These are phyloP conservation scores for Microsporum ferrugineum DNA, from an alignment of 2,329 filamentous ascomycete species.

Conservation along the genomic window DNA sequence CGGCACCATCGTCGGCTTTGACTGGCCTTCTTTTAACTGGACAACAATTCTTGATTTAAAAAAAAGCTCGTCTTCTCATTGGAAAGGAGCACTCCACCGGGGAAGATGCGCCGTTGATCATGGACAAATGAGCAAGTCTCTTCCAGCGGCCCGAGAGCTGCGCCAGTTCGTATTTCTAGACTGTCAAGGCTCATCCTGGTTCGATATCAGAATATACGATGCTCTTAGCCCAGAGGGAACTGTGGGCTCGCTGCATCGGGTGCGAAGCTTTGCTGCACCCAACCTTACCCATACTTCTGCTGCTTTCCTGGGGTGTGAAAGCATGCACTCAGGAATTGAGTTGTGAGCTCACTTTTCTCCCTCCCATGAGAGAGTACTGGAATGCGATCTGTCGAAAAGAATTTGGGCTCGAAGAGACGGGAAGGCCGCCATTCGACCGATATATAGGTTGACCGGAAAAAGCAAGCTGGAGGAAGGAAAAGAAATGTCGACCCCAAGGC, in stretches of 20 bases:
- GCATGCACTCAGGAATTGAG: neutral
- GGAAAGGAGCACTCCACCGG: neutral
- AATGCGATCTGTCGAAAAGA: neutral
- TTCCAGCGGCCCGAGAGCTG: slow-evolving; percentile 2
- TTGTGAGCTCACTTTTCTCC: neutral
- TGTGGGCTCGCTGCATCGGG: neutral
- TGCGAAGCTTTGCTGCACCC: neutral
- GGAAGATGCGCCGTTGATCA: slow-evolving; percentile 2
- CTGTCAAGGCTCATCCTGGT: neutral
- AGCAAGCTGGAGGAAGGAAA: neutral
- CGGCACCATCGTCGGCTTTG: neutral
- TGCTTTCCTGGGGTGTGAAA: neutral
- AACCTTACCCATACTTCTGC: neutral
- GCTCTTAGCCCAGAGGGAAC: neutral
- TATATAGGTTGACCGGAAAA: neutral
- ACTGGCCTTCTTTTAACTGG: neutral
- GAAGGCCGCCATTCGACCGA: neutral
- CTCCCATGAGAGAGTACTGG: neutral
- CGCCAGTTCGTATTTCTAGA: neutral
- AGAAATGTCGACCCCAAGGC: neutral
- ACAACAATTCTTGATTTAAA: neutral
- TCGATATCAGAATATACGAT: neutral
- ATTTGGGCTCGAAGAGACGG: neutral
- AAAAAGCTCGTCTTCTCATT: neutral
- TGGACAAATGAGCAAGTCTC: slow-evolving; percentile 3